These are phyloP conservation scores for Diutina catenulata DNA, from an alignment of 1,139 yeast genomes.

Conservation along the genomic window DNA sequence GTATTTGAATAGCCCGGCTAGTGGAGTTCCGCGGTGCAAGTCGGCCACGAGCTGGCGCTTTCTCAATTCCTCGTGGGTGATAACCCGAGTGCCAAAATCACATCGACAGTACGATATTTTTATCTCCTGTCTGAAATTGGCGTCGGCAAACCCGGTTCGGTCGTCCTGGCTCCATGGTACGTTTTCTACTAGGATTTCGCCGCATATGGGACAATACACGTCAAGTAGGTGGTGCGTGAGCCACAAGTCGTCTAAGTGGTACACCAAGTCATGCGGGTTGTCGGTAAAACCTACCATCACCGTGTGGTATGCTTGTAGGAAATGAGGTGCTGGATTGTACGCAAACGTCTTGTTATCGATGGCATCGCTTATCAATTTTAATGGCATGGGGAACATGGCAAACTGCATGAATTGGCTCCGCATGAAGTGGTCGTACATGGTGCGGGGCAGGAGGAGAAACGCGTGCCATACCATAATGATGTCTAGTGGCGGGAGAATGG, in stretches of 20 bases:
- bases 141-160: conserved; percentile 16
- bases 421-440: conserved; percentile 18
- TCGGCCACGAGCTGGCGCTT: conserved; percentile 16
- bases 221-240: conserved; percentile 4
- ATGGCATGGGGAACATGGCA: conserved; percentile 18
- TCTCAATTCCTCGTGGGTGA: conserved; percentile 14
- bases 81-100: conserved; percentile 6
- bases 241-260: background rate
- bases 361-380: conserved; percentile 12
- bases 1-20: conserved; percentile 11
- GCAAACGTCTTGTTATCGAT: conserved; percentile 14
- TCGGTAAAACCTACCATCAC: background rate
- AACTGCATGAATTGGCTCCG: conserved; percentile 15
- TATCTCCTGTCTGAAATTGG: conserved; percentile 8
- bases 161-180: conserved; percentile 11
- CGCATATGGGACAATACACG: conserved; percentile 14
- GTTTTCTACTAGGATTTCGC: conserved; percentile 7
- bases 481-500: conserved; percentile 22
- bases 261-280: background rate
- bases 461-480: conserved; percentile 31
- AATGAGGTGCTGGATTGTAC: conserved; percentile 11
- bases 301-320: background rate
- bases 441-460: conserved; percentile 17
- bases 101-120: conserved; percentile 6
- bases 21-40: conserved; percentile 7